Conservation (phyloP, 2,329 filamentous ascomycete species). For the Colletotrichum neosansevieriae region DNA sequence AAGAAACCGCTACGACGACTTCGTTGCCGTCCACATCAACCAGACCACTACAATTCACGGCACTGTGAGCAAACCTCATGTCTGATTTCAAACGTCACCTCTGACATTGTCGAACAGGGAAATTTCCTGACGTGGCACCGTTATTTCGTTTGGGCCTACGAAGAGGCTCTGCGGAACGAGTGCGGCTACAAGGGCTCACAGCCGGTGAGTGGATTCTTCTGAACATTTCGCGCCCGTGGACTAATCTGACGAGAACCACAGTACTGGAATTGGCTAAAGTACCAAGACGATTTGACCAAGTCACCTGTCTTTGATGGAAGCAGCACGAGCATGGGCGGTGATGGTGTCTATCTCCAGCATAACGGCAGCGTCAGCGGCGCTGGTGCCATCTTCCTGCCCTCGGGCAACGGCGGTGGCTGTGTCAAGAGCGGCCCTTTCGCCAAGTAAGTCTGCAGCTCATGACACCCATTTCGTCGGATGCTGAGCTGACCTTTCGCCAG, state of each 20-base stretch:
- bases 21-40: slow-evolving; percentile 42
- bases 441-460: slow-evolving; percentile 41
- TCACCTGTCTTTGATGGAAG: slow-evolving; percentile 56
- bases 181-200: slow-evolving; percentile 40
- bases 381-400: slow-evolving; percentile 47
- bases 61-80: slow-evolving; percentile 15
- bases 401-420: slow-evolving; percentile 52
- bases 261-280: too few species aligned
- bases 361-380: slow-evolving; percentile 42
- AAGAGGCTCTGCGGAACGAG: slow-evolving; percentile 40
- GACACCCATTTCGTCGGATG: slow-evolving; percentile 47
- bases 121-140: slow-evolving; percentile 42
- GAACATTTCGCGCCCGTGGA: too few species aligned
- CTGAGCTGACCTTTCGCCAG: slow-evolving; percentile 52
- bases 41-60: slow-evolving; percentile 34
- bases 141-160: slow-evolving; percentile 40
- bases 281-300: slow-evolving; percentile 35
- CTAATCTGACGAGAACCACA: too few species aligned
- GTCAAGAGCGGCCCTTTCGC: slow-evolving; percentile 50
- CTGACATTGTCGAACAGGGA: not conserved
- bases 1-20: slow-evolving; percentile 40
- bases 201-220: slow-evolving; percentile 23
- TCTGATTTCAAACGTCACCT: fast-evolving
- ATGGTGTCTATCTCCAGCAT: slow-evolving; percentile 50
- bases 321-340: slow-evolving; percentile 52